These are phyloP conservation scores for Hysterium pulicare DNA, from an alignment of 2,329 filamentous ascomycete species.

Conservation along the genomic window DNA sequence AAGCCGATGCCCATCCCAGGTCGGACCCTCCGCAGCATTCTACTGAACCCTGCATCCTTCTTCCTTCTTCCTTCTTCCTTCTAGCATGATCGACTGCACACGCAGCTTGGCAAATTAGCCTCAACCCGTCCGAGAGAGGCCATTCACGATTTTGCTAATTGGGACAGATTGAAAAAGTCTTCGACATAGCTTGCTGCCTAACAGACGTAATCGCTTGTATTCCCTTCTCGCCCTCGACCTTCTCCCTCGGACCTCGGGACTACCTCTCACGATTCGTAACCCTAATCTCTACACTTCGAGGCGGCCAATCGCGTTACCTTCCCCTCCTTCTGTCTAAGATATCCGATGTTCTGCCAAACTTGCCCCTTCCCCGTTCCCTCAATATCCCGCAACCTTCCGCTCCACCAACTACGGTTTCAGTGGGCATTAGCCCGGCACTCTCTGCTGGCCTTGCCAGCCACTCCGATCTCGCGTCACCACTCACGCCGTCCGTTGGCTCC, in stretches of 20 bases:
- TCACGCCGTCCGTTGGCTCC: not conserved
- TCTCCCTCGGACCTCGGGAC: conserved; percentile 60
- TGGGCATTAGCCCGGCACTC: not conserved
- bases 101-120: not conserved
- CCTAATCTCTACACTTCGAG: conserved; percentile 67
- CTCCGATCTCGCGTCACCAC: not conserved
- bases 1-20: no score
- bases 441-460: not conserved
- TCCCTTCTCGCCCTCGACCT: conserved; percentile 54
- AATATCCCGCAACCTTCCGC: conserved; percentile 21
- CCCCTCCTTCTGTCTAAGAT: conserved; percentile 75
- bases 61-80: no score
- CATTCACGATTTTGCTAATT: conserved; percentile 7
- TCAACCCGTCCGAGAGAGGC: not conserved
- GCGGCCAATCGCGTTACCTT: conserved; percentile 71
- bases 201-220: conserved; percentile 68
- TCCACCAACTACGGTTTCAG: not conserved
- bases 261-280: conserved; percentile 66
- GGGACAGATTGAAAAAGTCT: conserved; percentile 72
- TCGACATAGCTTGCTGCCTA: conserved; percentile 71
- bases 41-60: no score
- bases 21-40: no score
- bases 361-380: conserved; percentile 34
- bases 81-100: not conserved
- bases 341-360: conserved; percentile 62